phyloP scores from a whole-genome alignment of 805 yeast genomes.

The Saccharomycopsis javanensis region DNA sequence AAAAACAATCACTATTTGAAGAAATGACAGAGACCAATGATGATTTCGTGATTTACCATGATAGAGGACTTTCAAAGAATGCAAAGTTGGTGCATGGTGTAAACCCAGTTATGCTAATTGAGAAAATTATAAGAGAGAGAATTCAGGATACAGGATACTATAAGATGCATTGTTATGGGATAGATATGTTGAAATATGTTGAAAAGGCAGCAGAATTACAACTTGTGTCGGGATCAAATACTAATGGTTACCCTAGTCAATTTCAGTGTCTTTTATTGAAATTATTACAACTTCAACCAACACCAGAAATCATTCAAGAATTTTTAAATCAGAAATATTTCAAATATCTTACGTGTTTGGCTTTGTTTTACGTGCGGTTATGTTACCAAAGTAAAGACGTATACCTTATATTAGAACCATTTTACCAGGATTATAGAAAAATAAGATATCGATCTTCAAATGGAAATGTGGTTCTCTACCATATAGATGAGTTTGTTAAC shows the following conservation, averaged over 20 bases:
- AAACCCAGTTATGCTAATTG: slow-evolving; percentile 43
- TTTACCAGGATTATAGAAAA: slow-evolving; percentile 58
- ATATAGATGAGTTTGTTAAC: slow-evolving; percentile 73
- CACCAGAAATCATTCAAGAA: slow-evolving; percentile 42
- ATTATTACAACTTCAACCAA: slow-evolving; percentile 67
- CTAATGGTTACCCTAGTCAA: slow-evolving; percentile 48
- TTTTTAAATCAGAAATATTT: slow-evolving; percentile 56
- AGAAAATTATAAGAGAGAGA: slow-evolving; percentile 48
- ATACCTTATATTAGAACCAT: slow-evolving; percentile 43
- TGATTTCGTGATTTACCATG: slow-evolving; percentile 19
- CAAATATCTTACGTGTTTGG: slow-evolving; percentile 65
- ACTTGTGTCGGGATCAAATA: slow-evolving; percentile 50
- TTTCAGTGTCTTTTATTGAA: slow-evolving; percentile 72
- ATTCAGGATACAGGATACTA: slow-evolving; percentile 49
- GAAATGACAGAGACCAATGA: background rate
- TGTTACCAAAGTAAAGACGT: slow-evolving; percentile 37
- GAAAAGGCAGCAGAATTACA: slow-evolving; percentile 38
- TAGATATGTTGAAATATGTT: slow-evolving; percentile 26
- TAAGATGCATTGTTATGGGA: slow-evolving; percentile 44
- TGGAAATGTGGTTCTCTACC: slow-evolving; percentile 33
- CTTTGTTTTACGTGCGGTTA: slow-evolving; percentile 50
- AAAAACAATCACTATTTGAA: too few relatives aligned
- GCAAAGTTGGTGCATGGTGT: slow-evolving; percentile 31
- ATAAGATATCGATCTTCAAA: slow-evolving; percentile 33
- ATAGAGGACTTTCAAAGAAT: slow-evolving; percentile 28